A percentile compares a stretch with the other conserved stretches of the same genome.
These are phyloP conservation scores for Aspergillus tanneri DNA, from an alignment of 2,329 filamentous ascomycete genomes.

Conservation along the genomic window DNA sequence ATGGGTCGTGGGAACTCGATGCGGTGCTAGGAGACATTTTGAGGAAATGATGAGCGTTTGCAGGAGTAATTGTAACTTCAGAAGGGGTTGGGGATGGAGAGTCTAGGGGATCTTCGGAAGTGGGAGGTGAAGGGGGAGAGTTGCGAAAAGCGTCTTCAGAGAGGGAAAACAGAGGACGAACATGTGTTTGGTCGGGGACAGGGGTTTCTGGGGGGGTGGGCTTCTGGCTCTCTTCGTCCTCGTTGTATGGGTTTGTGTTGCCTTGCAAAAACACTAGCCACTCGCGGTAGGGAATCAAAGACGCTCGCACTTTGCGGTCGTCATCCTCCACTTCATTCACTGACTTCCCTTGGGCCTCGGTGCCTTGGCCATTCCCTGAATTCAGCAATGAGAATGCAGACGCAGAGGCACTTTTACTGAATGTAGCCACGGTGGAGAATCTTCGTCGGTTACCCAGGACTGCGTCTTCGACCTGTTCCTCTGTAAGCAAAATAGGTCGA, in stretches of 20 bases:
- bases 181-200: neutral
- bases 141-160: constrained; percentile 1
- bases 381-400: neutral
- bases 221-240: neutral
- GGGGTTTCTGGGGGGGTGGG: constrained; percentile 4
- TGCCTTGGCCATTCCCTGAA: neutral
- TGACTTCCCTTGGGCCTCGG: neutral
- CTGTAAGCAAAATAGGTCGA: neutral
- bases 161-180: neutral
- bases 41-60: neutral
- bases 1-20: constrained; percentile 4
- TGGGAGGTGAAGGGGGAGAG: neutral
- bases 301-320: constrained; percentile 5
- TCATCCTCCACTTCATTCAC: constrained; percentile 12
- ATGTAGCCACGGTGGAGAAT: neutral
- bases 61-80: neutral
- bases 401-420: neutral
- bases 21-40: constrained; percentile 2
- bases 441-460: neutral
- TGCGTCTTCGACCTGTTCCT: neutral
- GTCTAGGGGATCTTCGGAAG: neutral
- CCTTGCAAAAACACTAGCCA: constrained; percentile 8
- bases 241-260: constrained; percentile 10
- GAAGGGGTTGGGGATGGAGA: constrained; percentile 1
- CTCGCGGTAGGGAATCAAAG: constrained; percentile 8